Base-by-base conservation (phyloP, 1,284 basidiomycete species). In the Microbotryomycetes sp. region DNA sequence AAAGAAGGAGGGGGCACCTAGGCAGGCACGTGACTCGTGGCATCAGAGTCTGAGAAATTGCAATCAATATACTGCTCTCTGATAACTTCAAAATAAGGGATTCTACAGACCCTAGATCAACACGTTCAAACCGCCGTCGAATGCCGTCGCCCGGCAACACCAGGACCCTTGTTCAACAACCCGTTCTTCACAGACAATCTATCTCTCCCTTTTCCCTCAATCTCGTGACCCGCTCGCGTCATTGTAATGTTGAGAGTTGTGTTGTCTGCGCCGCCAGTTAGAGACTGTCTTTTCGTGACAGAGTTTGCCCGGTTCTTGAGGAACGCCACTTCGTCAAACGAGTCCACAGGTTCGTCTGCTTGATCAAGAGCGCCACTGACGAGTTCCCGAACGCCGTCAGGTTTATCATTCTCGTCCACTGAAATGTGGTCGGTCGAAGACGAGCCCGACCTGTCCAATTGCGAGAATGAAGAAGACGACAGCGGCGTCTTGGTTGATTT, bases 141-240 rank as follows among this genome's bases (percentile, higher is more conserved):
- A 24, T 61, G 51, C 27, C 55, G 24, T 29, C 60, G 28, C n/a
- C 45, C 55, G 18, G 13, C 31, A 11, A n/a, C n/a, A n/a, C n/a
- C n/a, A n/a, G n/a, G n/a, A n/a, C n/a, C n/a, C n/a, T 15, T 16
- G 9, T 23, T 28, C 47, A 29, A 6, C 2, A 2, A 16, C 41
- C 16, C 30, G 18, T 3, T 15, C 24, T 3, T 21, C 13, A 21
- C 52, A 29, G 11, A 18, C 47, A 11, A 21, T 29, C 47, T 30
- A n/a, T 59, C 58, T 48, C 26, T 41, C 23, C 54, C 18, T 35
- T 45, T 29, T 21, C 31, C 57, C 35, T 62, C 61, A 5, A 26
- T 2, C 5, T 56, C 57, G 30, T 28, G 18, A 16, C 29, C 45
- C 2, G 29, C 27, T 35, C 18, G 26, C 24, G 50, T 41, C n/a